Conservation (phyloP, 225 moss, liverwort and hornwort genomes). For the Sphagnum tenellum region DNA sequence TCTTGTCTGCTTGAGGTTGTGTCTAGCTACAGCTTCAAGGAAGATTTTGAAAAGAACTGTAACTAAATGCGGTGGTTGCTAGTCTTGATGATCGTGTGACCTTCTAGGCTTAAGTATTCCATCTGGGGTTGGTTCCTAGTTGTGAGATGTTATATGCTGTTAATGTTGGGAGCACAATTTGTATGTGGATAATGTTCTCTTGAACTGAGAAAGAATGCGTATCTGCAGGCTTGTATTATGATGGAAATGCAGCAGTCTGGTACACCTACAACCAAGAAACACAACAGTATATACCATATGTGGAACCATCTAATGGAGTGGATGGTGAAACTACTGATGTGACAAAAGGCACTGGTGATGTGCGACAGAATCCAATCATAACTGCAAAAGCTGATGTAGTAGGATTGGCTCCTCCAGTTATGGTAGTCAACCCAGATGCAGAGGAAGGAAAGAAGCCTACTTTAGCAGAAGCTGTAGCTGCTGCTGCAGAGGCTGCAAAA, state of each 20-base stretch:
- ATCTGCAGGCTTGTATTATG: constrained; percentile 75
- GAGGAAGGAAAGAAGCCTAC: constrained; percentile 70
- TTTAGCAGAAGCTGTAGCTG: constrained; percentile 93
- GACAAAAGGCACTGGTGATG: constrained; percentile 33
- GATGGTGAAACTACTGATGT: constrained; percentile 29
- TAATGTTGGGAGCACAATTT: too few species aligned
- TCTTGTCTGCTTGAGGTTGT: not conserved
- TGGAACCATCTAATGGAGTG: constrained; percentile 36
- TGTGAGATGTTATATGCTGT: too few species aligned
- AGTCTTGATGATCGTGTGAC: too few species aligned
- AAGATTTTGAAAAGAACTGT: too few species aligned
- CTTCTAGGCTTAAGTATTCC: too few species aligned
- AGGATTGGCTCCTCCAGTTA: constrained; percentile 84
- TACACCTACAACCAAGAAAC: constrained; percentile 91
- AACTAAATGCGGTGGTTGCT: too few species aligned
- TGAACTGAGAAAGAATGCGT: too few species aligned
- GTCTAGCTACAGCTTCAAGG: not conserved
- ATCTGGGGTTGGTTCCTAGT: too few species aligned
- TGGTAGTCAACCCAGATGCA: constrained; percentile 45
- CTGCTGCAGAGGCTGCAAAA: constrained; percentile 91
- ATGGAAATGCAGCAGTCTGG: constrained; percentile 92
- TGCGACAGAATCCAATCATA: constrained; percentile 14
- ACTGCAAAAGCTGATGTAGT: constrained; percentile 60
- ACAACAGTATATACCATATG: constrained; percentile 66
- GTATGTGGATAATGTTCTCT: not conserved